Evolutionary conservation across 23 red algal species (phyloP).

Genomic region (Gracilaria gracilis): DNA sequence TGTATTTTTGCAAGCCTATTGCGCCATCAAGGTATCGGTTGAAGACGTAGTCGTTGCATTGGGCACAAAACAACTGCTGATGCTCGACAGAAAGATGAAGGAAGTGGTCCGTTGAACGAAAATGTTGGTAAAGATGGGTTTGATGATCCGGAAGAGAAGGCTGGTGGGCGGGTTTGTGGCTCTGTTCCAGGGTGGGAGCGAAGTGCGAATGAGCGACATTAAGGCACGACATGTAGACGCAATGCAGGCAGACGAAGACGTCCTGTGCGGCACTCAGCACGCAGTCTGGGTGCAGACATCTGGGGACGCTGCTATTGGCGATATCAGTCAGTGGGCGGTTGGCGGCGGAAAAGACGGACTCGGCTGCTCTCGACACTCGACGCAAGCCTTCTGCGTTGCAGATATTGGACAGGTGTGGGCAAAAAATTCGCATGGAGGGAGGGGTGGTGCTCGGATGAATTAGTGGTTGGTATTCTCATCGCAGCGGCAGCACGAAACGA

Average conservation of each 20-base stretch:
- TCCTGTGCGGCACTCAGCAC: conserved; percentile 23
- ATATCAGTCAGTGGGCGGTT: conserved; percentile 57
- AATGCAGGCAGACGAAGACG: conserved; percentile 70
- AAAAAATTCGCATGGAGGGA: conserved; percentile 46
- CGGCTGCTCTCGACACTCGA: conserved; percentile 57
- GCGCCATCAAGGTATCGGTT: conserved; percentile 53
- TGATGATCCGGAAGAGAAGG: conserved; percentile 4
- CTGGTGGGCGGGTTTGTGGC: background rate
- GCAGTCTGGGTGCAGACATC: conserved; percentile 52
- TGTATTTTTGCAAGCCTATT: conserved; percentile 30
- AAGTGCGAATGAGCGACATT: background rate
- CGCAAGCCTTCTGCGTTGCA: conserved; percentile 51
- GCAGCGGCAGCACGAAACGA: background rate
- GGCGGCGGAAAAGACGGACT: conserved; percentile 44
- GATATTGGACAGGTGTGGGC: conserved; percentile 44
- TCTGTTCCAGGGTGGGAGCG: background rate
- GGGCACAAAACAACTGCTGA: conserved; percentile 57
- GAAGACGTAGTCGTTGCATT: conserved; percentile 42
- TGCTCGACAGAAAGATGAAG: conserved; percentile 70
- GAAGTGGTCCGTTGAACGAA: conserved; percentile 22
- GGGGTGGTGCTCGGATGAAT: background rate
- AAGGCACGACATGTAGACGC: conserved; percentile 55
- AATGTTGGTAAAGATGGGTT: conserved; percentile 59
- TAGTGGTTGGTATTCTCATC: conserved; percentile 38
- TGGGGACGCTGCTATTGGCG: conserved; percentile 37